Evolutionary conservation across 352 stramenopile species (phyloP).

Genomic region (Phytopythium ostracodes): DNA sequence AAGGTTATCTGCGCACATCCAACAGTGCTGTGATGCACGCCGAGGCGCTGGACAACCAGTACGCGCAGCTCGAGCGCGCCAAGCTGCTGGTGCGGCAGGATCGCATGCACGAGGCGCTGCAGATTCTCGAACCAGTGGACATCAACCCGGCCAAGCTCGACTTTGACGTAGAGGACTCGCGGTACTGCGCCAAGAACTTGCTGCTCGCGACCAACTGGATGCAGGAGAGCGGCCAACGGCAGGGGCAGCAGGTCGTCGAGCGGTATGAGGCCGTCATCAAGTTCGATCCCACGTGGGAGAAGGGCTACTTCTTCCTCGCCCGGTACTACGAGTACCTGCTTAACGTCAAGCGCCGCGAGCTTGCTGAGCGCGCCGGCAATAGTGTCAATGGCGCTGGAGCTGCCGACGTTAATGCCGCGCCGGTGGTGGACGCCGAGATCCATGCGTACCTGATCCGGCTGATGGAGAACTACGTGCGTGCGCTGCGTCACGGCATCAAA

Average conservation of each 20-base stretch:
- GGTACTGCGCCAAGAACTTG: slow-evolving; percentile 83
- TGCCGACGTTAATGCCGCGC: slow-evolving; percentile 30
- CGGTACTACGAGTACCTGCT: slow-evolving; percentile 92
- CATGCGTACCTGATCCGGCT: slow-evolving; percentile 80
- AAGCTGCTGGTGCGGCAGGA: slow-evolving; percentile 81
- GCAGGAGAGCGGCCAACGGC: slow-evolving; percentile 92
- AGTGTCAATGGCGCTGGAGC: slow-evolving; percentile 15
- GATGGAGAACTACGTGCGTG: slow-evolving; percentile 93
- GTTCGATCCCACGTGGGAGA: slow-evolving; percentile 93
- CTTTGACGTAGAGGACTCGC: slow-evolving; percentile 68
- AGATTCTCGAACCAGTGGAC: slow-evolving; percentile 77
- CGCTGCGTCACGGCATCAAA: slow-evolving; percentile 86
- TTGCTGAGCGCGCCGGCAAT: not conserved
- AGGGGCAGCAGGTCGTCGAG: slow-evolving; percentile 91
- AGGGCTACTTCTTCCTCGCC: slow-evolving; percentile 88
- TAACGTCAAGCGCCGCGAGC: slow-evolving; percentile 58
- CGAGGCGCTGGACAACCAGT: slow-evolving; percentile 69
- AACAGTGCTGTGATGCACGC: slow-evolving; percentile 85
- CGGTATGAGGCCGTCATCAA: slow-evolving; percentile 94
- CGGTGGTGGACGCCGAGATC: slow-evolving; percentile 57
- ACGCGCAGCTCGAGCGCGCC: slow-evolving; percentile 71
- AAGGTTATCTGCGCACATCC: slow-evolving; percentile 76
- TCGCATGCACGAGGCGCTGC: slow-evolving; percentile 80
- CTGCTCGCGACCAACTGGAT: slow-evolving; percentile 96
- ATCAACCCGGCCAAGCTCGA: slow-evolving; percentile 74